Evolutionary conservation across 257 asterid genomes (phyloP), one percentile per base, ranked within the genome.

Genomic region (Lycium barbarum): DNA sequence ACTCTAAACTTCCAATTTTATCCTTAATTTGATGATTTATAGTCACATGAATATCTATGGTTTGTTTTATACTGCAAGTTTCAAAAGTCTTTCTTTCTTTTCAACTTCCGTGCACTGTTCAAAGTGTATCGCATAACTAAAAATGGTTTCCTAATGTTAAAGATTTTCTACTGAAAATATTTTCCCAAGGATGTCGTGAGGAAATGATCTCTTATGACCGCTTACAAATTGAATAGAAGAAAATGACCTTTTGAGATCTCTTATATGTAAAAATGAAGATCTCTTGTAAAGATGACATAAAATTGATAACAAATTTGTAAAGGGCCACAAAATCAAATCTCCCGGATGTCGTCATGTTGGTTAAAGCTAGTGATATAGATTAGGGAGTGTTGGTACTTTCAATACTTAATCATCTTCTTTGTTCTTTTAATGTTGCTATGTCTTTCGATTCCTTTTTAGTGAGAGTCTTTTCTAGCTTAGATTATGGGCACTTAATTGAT

Each of bases 351-450:
- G 22, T 13, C 82, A 14, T 76, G 26, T 22, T 1, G 45, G 63
- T 76, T 53, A 76, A 76, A 53, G 63, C 12, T 22, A 26, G 47
- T 76, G 63, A 76, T 76, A 51, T 0, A 4, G 63, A 22, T 63
- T 76, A 26, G 82, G 45, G 47, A 51, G 82, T 74, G 20, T 33
- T 11, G 59, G 61, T 74, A 76, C 82, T 76, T 51, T 26, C 22
- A 76, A 76, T 26, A 51, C 26, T 51, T 76, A 76, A 51, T 76
- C 47, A 14, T 51, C 47, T 51, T 51, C 26, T 26, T 26, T 76
- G 40, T 26, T 76, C 40, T 49, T 7, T 22, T 22, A 49, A 26
- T 17, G 7, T 11, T 47, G 17, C 61, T 49, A 49, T 74, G 81
- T 74, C 20, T 74, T 12, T 17, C 13, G 18, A 49, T 49, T 76